Base-by-base conservation (phyloP, 1,284 basidiomycete species). In the Pisolithus thermaeus region DNA sequence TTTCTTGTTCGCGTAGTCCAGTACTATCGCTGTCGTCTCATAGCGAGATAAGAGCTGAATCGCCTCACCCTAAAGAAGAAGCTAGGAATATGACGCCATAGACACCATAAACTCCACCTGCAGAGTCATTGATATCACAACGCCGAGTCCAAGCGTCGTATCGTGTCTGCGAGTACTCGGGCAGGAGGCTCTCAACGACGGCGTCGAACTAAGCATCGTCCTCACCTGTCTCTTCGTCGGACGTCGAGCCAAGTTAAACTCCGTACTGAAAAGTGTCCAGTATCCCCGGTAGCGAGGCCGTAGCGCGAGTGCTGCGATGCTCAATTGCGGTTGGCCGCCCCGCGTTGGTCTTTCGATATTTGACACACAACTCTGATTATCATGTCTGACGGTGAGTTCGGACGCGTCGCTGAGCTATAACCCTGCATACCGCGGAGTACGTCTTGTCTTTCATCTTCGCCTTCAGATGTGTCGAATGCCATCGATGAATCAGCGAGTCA, bases 41-140 rank as follows among this genome's bases (percentile, higher is more conserved):
- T 64, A 64, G 36, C 59, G 61, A 18, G 64, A 56, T 16, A 68
- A 56, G 1, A 66, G 56, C 27, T 66, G 64, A 22, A 67, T n/a
- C 36, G 48, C 25, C 38, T 65, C 54, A 18, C 46, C 50, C 53
- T 59, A 20, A 35, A 22, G 32, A 22, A 45, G 12, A 43, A 22
- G 14, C 27, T 52, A 35, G 42, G n/a, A 12, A 30, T 30, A 43
- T 18, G 16, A 14, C 32, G 12, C 46, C 16, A 16, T 28, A 25
- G 37, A 35, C 20, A 12, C 20, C 30, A 23, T 7, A 43, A 6
- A 27, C 25, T 22, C 9, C 23, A 48, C 51, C 16, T 37, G 48
- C 51, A 48, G 51, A 52, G 6, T 49, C 42, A 20, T 52, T 39
- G 5, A 41, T n/a, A 14, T 39, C 44, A 14, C 53, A 52, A 11